These are phyloP conservation scores for Pseudozyma tsukubaensis DNA, from an alignment of 1,284 basidiomycete genomes.

Conservation along the genomic window DNA sequence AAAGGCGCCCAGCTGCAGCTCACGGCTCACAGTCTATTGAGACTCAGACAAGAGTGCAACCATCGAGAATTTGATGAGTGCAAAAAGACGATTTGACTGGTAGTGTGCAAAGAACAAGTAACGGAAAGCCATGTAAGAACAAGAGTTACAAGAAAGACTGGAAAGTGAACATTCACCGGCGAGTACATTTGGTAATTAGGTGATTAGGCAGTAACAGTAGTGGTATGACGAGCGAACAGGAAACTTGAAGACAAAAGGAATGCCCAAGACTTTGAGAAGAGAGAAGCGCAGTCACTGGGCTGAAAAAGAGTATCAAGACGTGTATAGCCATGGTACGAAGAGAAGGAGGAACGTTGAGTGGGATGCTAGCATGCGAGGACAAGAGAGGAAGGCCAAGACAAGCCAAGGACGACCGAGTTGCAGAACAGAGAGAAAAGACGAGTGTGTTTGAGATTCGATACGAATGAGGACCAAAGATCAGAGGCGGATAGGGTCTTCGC, in stretches of 20 bases:
- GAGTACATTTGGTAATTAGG: neutral
- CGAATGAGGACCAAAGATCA: slow-evolving; percentile 4
- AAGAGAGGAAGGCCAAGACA: neutral
- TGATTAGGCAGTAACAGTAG: too few species aligned
- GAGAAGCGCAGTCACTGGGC: neutral
- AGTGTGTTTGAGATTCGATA: too few species aligned
- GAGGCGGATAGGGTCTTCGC: slow-evolving; percentile 49
- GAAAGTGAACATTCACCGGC: slow-evolving; percentile 17
- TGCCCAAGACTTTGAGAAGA: neutral
- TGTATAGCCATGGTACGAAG: neutral
- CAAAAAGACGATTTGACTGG: too few species aligned
- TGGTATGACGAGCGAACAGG: neutral
- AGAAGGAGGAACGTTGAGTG: neutral
- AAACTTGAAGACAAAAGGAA: neutral
- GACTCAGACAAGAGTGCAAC: too few species aligned
- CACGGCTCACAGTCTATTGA: too few species aligned
- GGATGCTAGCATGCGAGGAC: slow-evolving; percentile 9
- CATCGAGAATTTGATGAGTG: too few species aligned
- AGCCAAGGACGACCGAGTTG: neutral
- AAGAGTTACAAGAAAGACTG: too few species aligned
- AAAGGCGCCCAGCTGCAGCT: too few species aligned
- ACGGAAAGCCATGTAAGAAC: too few species aligned
- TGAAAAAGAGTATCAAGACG: neutral
- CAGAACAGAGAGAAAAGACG: too few species aligned
- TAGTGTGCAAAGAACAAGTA: neutral